Conservation (phyloP, 2,329 filamentous ascomycete genomes). For the Penicillium paneum region DNA sequence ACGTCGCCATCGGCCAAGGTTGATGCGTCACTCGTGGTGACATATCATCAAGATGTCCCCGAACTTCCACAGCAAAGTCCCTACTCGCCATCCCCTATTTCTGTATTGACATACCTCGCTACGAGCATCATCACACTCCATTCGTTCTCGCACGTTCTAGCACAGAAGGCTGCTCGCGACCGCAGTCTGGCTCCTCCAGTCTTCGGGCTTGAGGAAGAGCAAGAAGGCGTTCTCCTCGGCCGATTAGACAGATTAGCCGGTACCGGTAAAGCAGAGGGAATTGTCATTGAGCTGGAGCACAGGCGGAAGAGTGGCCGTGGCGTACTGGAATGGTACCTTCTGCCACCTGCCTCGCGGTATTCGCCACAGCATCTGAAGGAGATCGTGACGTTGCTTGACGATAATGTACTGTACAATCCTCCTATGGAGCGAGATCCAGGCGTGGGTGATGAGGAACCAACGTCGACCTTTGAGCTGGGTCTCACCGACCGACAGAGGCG, state of each 20-base stretch:
- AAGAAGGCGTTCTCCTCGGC: slow-evolving; percentile 75
- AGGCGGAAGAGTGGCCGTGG: slow-evolving; percentile 76
- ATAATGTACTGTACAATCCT: slow-evolving; percentile 67
- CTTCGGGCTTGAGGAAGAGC: slow-evolving; percentile 73
- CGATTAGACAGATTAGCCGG: slow-evolving; percentile 43
- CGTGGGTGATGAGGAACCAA: slow-evolving; percentile 54
- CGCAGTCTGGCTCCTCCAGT: slow-evolving; percentile 70
- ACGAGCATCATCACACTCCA: slow-evolving; percentile 76
- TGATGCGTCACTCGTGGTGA: slow-evolving; percentile 67
- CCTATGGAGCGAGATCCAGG: slow-evolving; percentile 42
- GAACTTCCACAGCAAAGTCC: slow-evolving; percentile 39
- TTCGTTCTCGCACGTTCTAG: slow-evolving; percentile 70
- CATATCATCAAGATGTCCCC: slow-evolving; percentile 81
- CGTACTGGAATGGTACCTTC: slow-evolving; percentile 66
- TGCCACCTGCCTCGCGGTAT: slow-evolving; percentile 49
- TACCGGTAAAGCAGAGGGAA: slow-evolving; percentile 49
- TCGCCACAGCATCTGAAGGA: slow-evolving; percentile 50
- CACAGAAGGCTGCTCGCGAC: slow-evolving; percentile 70
- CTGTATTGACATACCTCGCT: slow-evolving; percentile 76
- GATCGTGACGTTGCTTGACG: slow-evolving; percentile 63
- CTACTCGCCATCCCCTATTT: slow-evolving; percentile 64
- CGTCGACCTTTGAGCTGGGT: slow-evolving; percentile 79
- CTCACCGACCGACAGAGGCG: slow-evolving; percentile 86
- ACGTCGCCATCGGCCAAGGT: slow-evolving; percentile 27
- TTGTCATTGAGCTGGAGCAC: slow-evolving; percentile 83